A percentile compares a stretch with the other conserved stretches of the same genome.
Conservation (phyloP, 441 rosid genomes). For the Heliophila coronopifolia region DNA sequence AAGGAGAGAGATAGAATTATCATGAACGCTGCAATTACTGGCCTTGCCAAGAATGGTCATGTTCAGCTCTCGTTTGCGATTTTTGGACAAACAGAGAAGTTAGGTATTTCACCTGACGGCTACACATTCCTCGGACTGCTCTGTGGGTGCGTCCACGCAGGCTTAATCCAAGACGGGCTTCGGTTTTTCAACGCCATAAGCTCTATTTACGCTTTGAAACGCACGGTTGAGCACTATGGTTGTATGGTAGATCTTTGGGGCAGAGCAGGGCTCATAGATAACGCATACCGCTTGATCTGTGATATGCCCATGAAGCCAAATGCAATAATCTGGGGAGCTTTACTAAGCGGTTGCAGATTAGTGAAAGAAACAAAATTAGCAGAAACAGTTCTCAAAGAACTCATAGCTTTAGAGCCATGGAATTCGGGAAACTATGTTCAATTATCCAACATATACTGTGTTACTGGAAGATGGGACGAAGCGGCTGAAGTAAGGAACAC, state of each 20-base stretch:
- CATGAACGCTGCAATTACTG: constrained; percentile 44
- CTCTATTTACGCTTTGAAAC: constrained; percentile 26
- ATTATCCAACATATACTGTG: constrained; percentile 45
- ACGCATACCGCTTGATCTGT: constrained; percentile 36
- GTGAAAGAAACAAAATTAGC: constrained; percentile 39
- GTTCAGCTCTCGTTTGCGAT: constrained; percentile 37
- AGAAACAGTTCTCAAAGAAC: constrained; percentile 42
- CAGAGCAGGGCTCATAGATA: constrained; percentile 43
- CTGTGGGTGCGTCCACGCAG: constrained; percentile 46
- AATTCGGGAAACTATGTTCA: constrained; percentile 44
- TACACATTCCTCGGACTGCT: constrained; percentile 42
- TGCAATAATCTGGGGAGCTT: constrained; percentile 45
- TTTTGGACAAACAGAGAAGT: constrained; percentile 39
- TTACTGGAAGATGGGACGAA: constrained; percentile 54
- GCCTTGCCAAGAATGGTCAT: constrained; percentile 48
- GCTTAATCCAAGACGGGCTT: constrained; percentile 44
- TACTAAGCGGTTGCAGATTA: constrained; percentile 49
- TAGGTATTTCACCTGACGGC: constrained; percentile 45
- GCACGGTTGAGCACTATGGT: constrained; percentile 38
- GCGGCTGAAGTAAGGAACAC: constrained; percentile 66
- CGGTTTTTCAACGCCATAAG: constrained; percentile 34
- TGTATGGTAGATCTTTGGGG: constrained; percentile 54
- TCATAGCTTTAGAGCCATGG: constrained; percentile 43
- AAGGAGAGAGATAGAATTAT: constrained; percentile 39
- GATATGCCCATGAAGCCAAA: constrained; percentile 29